Base-by-base conservation (phyloP, 257 asterid species). In the Solanum ossicruentum region DNA sequence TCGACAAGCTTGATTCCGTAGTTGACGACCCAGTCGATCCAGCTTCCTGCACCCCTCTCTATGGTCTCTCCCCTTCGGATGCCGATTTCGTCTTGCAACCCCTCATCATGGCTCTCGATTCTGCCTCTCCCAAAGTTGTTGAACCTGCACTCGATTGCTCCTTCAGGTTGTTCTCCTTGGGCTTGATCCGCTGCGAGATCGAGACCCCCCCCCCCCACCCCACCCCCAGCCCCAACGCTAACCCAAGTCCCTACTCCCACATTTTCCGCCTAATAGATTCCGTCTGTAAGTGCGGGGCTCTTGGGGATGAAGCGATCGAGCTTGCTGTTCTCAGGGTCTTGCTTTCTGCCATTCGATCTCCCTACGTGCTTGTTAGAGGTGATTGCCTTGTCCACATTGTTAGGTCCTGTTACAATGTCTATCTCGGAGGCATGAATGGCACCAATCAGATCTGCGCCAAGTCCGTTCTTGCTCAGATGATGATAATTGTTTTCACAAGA, bases 401-500 rank as follows among this genome's bases (percentile, higher is more conserved):
- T 12, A 91, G 98, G 91, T 95, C 98, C 84, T 97, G 99, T 91
- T 97, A 95, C 90, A 97, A 97, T 88, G 91, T 97, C 55, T 97
- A 97, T 87, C 90, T 97, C 16, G 98, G 99, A 26, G 98, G 99
- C 77, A 92, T 88, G 86, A 97, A 88, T 83, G 99, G 99, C 55
- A 97, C 99, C 91, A 95, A 95, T 90, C 99, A 97, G 94, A 95
- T 97, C 91, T 97, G 99, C 88, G 99, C 99, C 5, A 97, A 97
- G 92, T 88, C 98, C 36, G 97, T 95, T 84, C 97, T 97, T 75
- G 97, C 98, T 12, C 99, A 97, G 91, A 97, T 95, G 97, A 94
- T 95, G 98, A 81, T 97, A 86, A 90, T 95, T 87, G 89, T 95
- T 80, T 97, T 95, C 94, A 87, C 97, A 85, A 90, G 99, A 85